phyloP scores from a whole-genome alignment of 768 basidiomycete genomes.

The Leccinellum rugosiceps region DNA sequence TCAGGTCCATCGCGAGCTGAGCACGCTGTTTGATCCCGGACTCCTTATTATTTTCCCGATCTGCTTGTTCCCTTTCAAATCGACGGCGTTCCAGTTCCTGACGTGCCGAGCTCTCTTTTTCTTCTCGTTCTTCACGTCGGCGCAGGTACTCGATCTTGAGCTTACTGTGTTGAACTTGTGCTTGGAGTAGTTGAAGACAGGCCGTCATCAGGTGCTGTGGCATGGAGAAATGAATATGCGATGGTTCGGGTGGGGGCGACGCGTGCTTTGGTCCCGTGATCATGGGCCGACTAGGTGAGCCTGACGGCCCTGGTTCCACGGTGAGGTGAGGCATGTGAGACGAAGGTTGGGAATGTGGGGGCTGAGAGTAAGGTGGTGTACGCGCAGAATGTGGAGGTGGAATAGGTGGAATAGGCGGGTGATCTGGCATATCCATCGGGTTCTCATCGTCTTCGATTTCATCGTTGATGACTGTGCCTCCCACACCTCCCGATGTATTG shows the following conservation, averaged over 20 bases:
- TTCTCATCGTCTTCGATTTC: conserved; percentile 52
- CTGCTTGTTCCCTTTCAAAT: conserved; percentile 54
- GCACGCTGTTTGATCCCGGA: conserved; percentile 58
- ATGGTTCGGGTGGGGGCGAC: conserved; percentile 34
- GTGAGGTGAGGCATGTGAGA: conserved; percentile 13
- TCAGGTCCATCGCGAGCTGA: conserved; percentile 62
- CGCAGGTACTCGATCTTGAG: conserved; percentile 68
- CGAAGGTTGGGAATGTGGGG: conserved; percentile 11
- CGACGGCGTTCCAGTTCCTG: conserved; percentile 52
- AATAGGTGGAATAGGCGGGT: conserved; percentile 20
- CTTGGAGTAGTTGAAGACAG: conserved; percentile 58
- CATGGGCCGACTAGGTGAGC: conserved; percentile 14
- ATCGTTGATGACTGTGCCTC: conserved; percentile 38
- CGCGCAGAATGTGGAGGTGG: conserved; percentile 23
- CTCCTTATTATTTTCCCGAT: conserved; percentile 52
- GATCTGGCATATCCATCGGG: conserved; percentile 41
- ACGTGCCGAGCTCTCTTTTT: conserved; percentile 49
- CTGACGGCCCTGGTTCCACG: conserved; percentile 21
- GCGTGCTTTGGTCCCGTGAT: conserved; percentile 5
- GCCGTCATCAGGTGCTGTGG: conserved; percentile 56
- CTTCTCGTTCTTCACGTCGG: conserved; percentile 67
- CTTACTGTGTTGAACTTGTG: conserved; percentile 67
- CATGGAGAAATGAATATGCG: conserved; percentile 47
- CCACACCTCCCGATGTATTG: conserved; percentile 24
- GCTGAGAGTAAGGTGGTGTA: conserved; percentile 23